Base-by-base conservation (phyloP, 2,329 filamentous ascomycete genomes). In the Didymella keratinophila region DNA sequence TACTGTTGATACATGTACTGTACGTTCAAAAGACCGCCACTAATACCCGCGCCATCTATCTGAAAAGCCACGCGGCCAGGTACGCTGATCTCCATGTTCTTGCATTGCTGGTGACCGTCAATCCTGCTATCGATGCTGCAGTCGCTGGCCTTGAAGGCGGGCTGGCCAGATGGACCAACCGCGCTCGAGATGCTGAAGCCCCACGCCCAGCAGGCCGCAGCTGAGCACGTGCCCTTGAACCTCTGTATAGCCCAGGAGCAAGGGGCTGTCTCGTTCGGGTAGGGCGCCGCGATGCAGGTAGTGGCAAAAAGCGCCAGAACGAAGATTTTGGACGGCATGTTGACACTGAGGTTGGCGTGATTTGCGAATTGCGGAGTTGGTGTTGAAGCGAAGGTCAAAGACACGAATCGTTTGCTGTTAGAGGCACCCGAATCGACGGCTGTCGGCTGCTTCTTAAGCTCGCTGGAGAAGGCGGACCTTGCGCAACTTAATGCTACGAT, bases 121-220 rank as follows among this genome's bases (percentile, higher is more conserved):
- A 63, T 63, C 3, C 61, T 53, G 44, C 52, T 67, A 14, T 46
- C 65, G 16, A 62, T 59, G 4, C 23, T 48, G 44, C 67, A 68
- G n/a, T 47, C 30, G 23, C 56, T 56, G 0, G 65, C 65, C 18
- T 60, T 37, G 32, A 69, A 69, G 11, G 62, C 25, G 9, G 67
- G 62, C 32, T 68, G 55, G 10, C 45, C 52, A 12, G 39, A 41
- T 4, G 61, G 64, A 6, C 68, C 67, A 2, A 30, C 14, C 2
- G 61, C 47, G 0, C 57, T 61, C 16, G 64, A 57, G 4, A 70
- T 57, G 39, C 60, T 63, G 39, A 69, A 65, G 39, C 44, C 56
- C 52, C 69, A 70, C n/a, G 51, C 43, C 45, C 60, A 55, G 49
- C 68, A 71, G 2, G 62, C 64, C 18, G 67, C 62, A 28, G 66